Evolutionary conservation across 2,329 filamentous ascomycete genomes (phyloP).

Genomic region (Spiromastix sp.): DNA sequence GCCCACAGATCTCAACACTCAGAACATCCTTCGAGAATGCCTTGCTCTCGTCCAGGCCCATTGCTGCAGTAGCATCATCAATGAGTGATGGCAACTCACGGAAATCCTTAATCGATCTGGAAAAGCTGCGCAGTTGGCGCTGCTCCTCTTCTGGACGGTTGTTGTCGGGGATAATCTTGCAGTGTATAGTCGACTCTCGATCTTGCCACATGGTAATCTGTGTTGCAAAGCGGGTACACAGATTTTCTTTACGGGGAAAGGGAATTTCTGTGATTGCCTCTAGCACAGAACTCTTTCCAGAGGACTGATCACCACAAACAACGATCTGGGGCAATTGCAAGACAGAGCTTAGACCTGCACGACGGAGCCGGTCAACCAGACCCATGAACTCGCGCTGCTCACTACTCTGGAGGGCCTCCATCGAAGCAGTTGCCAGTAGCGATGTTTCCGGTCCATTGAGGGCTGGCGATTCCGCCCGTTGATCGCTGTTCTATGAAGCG

Average conservation of each 20-base stretch:
- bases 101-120: slow-evolving; percentile 1
- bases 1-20: slow-evolving; percentile 33
- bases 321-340: slow-evolving; percentile 24
- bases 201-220: slow-evolving; percentile 35
- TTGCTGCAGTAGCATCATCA: slow-evolving; percentile 2
- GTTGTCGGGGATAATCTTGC: slow-evolving; percentile 1
- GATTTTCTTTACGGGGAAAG: slow-evolving; percentile 27
- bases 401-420: slow-evolving; percentile 3
- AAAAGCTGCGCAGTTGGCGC: not conserved
- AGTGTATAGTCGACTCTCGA: not conserved
- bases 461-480: not conserved
- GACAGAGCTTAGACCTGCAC: slow-evolving; percentile 1
- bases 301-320: slow-evolving; percentile 32
- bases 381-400: slow-evolving; percentile 6
- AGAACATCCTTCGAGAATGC: slow-evolving; percentile 25
- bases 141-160: slow-evolving; percentile 1
- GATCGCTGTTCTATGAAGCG: not conserved
- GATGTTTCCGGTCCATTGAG: not conserved
- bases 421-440: not conserved
- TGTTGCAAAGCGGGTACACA: slow-evolving; percentile 38
- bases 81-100: slow-evolving; percentile 3
- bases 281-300: slow-evolving; percentile 25
- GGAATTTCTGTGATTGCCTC: slow-evolving; percentile 25
- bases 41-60: slow-evolving; percentile 3
- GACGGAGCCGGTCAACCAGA: slow-evolving; percentile 3